phyloP scores from a whole-genome alignment of 2,329 filamentous ascomycete genomes.

The Byssochlamys sp. region DNA sequence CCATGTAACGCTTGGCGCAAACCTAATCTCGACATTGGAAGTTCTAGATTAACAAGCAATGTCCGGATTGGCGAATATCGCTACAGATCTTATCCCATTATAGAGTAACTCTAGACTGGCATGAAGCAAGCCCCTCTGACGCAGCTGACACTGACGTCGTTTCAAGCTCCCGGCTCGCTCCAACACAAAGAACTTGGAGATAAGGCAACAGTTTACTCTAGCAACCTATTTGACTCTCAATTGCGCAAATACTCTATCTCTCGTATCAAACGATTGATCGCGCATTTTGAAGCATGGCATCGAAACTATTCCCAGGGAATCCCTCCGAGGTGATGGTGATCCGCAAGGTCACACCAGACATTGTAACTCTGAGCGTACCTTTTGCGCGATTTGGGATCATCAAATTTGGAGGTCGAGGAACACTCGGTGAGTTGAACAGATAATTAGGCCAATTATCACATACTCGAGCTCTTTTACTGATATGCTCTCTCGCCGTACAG shows the following conservation, averaged over 20 bases:
- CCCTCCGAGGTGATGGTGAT: constrained; percentile 83
- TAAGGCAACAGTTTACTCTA: not conserved
- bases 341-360: constrained; percentile 67
- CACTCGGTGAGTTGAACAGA: constrained; percentile 53
- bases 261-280: not conserved
- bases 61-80: not conserved
- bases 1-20: not conserved
- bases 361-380: constrained; percentile 54
- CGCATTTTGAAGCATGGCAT: constrained; percentile 41
- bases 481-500: constrained; percentile 34
- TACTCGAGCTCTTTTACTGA: not conserved
- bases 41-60: not conserved
- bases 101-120: not conserved
- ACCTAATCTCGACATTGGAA: not conserved
- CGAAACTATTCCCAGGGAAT: constrained; percentile 57
- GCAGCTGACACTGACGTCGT: not conserved
- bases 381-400: constrained; percentile 72
- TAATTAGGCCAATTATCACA: not conserved
- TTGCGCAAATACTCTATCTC: not conserved
- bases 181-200: not conserved
- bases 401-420: constrained; percentile 78
- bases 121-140: not conserved
- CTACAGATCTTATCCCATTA: not conserved
- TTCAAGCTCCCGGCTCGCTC: not conserved
- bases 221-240: not conserved